phyloP scores from a whole-genome alignment of 495 filamentous ascomycete genomes.

The Letharia columbiana region DNA sequence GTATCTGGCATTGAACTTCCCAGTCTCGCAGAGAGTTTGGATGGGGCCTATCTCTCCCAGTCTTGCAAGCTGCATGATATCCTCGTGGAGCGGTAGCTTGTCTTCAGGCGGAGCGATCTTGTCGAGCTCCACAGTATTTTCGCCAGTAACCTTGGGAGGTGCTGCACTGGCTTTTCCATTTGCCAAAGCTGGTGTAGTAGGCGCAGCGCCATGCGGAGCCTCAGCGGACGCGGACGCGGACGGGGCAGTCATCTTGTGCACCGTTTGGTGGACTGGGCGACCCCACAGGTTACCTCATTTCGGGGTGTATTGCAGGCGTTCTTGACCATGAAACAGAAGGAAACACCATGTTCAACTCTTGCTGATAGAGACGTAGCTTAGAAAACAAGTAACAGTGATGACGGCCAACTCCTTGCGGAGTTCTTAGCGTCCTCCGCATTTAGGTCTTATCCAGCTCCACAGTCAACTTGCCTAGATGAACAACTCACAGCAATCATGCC shows the following conservation, averaged over 20 bases:
- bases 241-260: background rate
- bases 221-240: slow-evolving; percentile 5
- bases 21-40: slow-evolving; percentile 76
- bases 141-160: slow-evolving; percentile 46
- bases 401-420: background rate
- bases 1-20: slow-evolving; percentile 71
- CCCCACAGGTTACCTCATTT: background rate
- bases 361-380: background rate
- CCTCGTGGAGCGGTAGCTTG: slow-evolving; percentile 57
- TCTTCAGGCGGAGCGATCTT: slow-evolving; percentile 44
- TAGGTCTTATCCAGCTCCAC: background rate
- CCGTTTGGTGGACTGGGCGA: background rate
- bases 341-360: background rate
- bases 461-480: background rate
- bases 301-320: background rate
- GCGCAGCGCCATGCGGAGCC: slow-evolving; percentile 6
- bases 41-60: slow-evolving; percentile 78
- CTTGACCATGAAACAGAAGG: background rate
- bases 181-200: slow-evolving; percentile 30
- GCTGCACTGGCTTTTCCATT: slow-evolving; percentile 50
- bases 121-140: slow-evolving; percentile 61
- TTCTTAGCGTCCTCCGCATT: slow-evolving; percentile 2
- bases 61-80: slow-evolving; percentile 93
- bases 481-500: slow-evolving; percentile 5
- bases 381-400: background rate